These are phyloP conservation scores for Telopea speciosissima DNA, from an alignment of 177 flowering plant genomes.

Conservation along the genomic window DNA sequence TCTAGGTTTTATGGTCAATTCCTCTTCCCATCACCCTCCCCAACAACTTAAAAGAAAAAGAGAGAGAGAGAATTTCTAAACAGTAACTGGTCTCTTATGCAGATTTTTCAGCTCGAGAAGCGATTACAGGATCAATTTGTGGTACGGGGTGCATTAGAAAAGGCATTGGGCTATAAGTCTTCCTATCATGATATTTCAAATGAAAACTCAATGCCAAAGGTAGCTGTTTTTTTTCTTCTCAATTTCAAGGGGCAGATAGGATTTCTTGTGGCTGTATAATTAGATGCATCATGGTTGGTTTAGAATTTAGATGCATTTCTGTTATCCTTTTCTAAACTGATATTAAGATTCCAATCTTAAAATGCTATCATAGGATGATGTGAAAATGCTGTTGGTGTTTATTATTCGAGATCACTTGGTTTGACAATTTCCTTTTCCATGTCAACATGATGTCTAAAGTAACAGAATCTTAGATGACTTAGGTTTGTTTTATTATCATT, in stretches of 20 bases:
- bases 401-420: neutral
- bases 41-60: neutral
- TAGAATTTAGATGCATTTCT: neutral
- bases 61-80: too few species aligned
- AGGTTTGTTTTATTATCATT: neutral
- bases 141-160: constrained; percentile 58
- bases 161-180: constrained; percentile 52
- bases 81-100: constrained; percentile 9
- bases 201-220: constrained; percentile 60
- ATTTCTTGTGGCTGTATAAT: neutral
- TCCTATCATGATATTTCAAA: constrained; percentile 22
- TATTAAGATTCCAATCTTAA: neutral
- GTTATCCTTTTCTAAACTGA: neutral
- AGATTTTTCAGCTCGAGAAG: constrained; percentile 71
- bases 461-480: neutral
- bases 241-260: neutral
- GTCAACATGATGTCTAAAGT: neutral
- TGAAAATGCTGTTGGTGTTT: neutral
- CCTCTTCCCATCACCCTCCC: neutral
- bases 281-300: neutral
- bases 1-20: neutral
- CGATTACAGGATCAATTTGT: constrained; percentile 58
- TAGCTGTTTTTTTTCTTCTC: constrained; percentile 18
- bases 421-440: neutral
- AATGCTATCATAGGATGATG: neutral